These are phyloP conservation scores for Wickerhamiella lipophila DNA, from an alignment of 805 yeast species.

Conservation along the genomic window DNA sequence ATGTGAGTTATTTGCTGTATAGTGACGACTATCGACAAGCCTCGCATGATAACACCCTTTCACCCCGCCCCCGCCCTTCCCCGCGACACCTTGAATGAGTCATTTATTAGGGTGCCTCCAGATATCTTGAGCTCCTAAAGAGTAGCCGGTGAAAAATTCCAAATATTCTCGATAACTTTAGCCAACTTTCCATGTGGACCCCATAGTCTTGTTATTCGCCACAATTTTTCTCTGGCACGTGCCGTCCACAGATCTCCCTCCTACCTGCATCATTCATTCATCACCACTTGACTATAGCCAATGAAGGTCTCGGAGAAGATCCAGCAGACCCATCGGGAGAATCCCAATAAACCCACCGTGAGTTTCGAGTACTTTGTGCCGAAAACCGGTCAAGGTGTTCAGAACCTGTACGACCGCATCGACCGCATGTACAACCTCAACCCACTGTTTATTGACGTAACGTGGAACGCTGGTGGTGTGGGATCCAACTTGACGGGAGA, in stretches of 20 bases:
- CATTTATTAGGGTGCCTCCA: background rate
- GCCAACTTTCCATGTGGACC: no score
- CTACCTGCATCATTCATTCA: no score
- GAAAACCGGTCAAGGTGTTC: constrained; percentile 93
- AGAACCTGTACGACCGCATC: constrained; percentile 90
- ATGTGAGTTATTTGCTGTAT: no score
- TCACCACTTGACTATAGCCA: background rate
- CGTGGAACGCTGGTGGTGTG: constrained; percentile 98
- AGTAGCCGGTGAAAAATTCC: background rate
- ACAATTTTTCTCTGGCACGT: background rate
- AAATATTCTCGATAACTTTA: background rate
- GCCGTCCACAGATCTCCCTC: background rate
- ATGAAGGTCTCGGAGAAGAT: constrained; percentile 41
- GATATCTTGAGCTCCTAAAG: no score
- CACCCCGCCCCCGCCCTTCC: no score
- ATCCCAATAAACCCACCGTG: constrained; percentile 45
- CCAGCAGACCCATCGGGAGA: constrained; percentile 29
- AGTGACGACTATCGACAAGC: no score
- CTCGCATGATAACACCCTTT: no score
- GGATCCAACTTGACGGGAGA: constrained; percentile 74
- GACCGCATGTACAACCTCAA: constrained; percentile 89
- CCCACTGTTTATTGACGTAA: constrained; percentile 87
- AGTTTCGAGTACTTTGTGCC: constrained; percentile 97
- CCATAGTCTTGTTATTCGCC: no score
- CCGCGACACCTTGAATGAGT: no score